These are phyloP conservation scores for Clarireedia hainanense DNA, from an alignment of 2,329 filamentous ascomycete genomes.

Conservation along the genomic window DNA sequence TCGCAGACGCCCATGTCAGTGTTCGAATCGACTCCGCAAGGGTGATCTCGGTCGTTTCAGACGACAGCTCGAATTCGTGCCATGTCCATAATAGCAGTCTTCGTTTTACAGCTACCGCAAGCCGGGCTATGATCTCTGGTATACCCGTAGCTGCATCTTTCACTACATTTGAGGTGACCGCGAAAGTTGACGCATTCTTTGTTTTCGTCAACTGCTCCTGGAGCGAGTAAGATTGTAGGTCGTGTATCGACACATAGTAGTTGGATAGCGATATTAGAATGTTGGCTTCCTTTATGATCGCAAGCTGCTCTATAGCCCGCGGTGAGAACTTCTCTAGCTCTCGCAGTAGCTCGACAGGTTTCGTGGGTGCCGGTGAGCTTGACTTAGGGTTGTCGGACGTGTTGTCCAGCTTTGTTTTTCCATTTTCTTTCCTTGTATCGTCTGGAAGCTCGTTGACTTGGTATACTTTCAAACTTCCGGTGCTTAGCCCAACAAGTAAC, in stretches of 20 bases:
- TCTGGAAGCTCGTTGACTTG: conserved; percentile 65
- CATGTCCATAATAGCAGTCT: conserved; percentile 88
- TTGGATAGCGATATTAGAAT: conserved; percentile 87
- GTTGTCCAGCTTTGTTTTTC: conserved; percentile 28
- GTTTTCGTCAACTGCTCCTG: conserved; percentile 74
- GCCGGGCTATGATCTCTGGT: conserved; percentile 81
- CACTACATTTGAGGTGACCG: conserved; percentile 90
- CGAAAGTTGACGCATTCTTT: conserved; percentile 83
- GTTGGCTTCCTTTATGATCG: conserved; percentile 90
- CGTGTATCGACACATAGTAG: conserved; percentile 81
- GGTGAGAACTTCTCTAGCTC: conserved; percentile 93
- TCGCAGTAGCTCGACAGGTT: conserved; percentile 73
- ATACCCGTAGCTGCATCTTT: conserved; percentile 82
- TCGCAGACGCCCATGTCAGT: conserved; percentile 84
- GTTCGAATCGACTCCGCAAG: conserved; percentile 79
- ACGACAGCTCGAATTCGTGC: conserved; percentile 83
- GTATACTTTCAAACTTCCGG: conserved; percentile 82
- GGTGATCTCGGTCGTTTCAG: conserved; percentile 67
- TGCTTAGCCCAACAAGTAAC: conserved; percentile 85
- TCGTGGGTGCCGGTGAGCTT: conserved; percentile 28
- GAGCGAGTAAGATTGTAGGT: conserved; percentile 75
- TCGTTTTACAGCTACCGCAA: conserved; percentile 90
- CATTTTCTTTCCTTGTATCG: conserved; percentile 34
- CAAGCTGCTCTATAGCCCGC: conserved; percentile 84
- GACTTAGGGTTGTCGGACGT: conserved; percentile 10